phyloP scores from a whole-genome alignment of 495 filamentous ascomycete species.

The Staphylotrichum longicolle region DNA sequence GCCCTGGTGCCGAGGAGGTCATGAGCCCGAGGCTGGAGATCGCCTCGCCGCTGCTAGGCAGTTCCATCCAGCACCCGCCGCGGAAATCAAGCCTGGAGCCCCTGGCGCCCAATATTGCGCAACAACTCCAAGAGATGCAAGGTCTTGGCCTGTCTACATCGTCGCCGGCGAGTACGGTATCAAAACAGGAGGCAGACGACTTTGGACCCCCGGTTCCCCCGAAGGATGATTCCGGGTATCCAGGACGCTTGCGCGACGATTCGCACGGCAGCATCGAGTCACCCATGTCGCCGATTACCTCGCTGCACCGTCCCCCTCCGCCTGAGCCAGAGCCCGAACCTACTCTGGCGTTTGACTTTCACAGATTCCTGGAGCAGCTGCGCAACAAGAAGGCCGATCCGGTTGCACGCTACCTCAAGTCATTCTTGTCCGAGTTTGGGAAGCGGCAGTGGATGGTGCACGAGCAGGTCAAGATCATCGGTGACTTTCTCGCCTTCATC shows the following conservation, averaged over 20 bases:
- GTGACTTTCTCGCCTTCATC: constrained; percentile 96
- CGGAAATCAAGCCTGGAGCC: constrained; percentile 82
- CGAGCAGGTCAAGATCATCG: constrained; percentile 97
- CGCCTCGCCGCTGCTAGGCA: constrained; percentile 64
- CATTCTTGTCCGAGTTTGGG: constrained; percentile 90
- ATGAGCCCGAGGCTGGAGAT: constrained; percentile 78
- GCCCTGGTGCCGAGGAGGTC: constrained; percentile 67
- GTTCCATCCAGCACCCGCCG: constrained; percentile 67
- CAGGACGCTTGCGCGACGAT: constrained; percentile 38
- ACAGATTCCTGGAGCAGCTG: constrained; percentile 92
- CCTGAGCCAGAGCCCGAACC: constrained; percentile 89
- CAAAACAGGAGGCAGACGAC: constrained; percentile 45
- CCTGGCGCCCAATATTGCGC: constrained; percentile 46
- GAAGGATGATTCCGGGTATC: constrained; percentile 43
- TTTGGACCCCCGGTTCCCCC: constrained; percentile 51
- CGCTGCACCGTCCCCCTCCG: constrained; percentile 67
- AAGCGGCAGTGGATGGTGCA: constrained; percentile 99
- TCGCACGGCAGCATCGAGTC: constrained; percentile 35
- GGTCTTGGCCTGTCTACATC: constrained; percentile 43
- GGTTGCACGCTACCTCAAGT: constrained; percentile 90
- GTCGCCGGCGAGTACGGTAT: constrained; percentile 37
- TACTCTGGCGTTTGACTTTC: constrained; percentile 93
- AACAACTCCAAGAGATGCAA: constrained; percentile 48
- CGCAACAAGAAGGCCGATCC: constrained; percentile 94
- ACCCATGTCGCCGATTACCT: constrained; percentile 50